Evolutionary conservation across 2,329 filamentous ascomycete genomes (phyloP).

Genomic region (Achaetomium macrosporum): DNA sequence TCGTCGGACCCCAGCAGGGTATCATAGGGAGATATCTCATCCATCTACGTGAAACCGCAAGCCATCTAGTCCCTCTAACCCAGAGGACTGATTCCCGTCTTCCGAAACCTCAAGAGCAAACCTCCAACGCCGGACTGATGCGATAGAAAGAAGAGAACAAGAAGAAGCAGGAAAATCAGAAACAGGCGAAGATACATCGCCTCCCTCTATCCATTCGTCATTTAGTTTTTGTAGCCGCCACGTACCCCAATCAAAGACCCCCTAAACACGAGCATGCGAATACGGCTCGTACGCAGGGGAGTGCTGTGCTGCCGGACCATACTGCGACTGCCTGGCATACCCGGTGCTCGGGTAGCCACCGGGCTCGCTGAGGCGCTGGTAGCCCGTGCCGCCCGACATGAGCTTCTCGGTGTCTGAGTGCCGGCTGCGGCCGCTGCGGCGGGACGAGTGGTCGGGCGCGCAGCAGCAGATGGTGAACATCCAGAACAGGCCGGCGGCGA

Average conservation of each 20-base stretch:
- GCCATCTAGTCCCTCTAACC: not conserved
- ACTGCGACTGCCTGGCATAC: conserved; percentile 18
- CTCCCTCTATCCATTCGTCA: not conserved
- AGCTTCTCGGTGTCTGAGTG: conserved; percentile 47
- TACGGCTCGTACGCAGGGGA: conserved; percentile 60
- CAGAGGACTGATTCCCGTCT: not conserved
- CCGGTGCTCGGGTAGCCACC: conserved; percentile 25
- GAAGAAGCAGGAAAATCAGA: not conserved
- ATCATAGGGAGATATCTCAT: conserved; percentile 5
- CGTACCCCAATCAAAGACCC: not conserved
- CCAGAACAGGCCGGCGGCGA: conserved; percentile 83
- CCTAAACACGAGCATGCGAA: conserved; percentile 47
- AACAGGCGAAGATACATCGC: too few species aligned
- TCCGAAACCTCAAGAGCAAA: not conserved
- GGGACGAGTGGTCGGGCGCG: conserved; percentile 49
- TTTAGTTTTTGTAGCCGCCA: not conserved
- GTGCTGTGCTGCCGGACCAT: conserved; percentile 30
- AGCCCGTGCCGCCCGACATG: conserved; percentile 34
- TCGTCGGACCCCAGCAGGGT: conserved; percentile 8
- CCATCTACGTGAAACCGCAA: not conserved
- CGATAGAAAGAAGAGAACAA: not conserved
- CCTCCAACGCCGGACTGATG: conserved; percentile 14
- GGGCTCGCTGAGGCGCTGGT: conserved; percentile 41
- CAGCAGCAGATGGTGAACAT: conserved; percentile 89
- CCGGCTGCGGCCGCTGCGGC: conserved; percentile 25